Base-by-base conservation (phyloP, 345 rosid species). In the Ceriops tagal region DNA sequence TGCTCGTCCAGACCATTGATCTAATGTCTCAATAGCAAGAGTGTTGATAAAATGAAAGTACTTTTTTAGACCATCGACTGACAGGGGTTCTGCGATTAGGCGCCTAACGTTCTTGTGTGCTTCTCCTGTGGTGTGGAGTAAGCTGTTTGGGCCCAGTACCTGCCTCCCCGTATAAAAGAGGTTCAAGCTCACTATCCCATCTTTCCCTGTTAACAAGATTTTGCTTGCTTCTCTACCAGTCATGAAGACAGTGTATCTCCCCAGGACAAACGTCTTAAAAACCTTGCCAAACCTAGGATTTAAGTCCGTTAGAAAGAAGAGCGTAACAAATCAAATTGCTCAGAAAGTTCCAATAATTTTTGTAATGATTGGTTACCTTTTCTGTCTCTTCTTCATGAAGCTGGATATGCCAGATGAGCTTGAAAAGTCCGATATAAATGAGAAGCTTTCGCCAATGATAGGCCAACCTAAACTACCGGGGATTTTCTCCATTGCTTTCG, bases 401-500 rank as follows among this genome's bases (percentile, higher is more conserved):
- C 72, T 84, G 81, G 2, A 83, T 53, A 88, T 81, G 8, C 90
- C 93, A 15, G 83, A 66, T 9, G 93, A 83, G 53, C 87, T 84
- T 0, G 89, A 81, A 60, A 88, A 88, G 35, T 77, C 82, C 21
- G 87, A 81, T 11, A 86, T 24, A 75, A 86, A 88, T 30, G 88
- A 75, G 65, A 81, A 68, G 79, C 89, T 88, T 77, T 88, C 90
- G 1, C 93, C 89, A 5, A 86, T 51, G 13, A 84, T 4, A 0
- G 90, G 93, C 93, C 85, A 86, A 10, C 93, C 89, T 63, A 84
- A 66, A 79, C 72, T 75, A 16, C 93, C 89, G 0, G 89, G 93
- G 35, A 84, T 83, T 24, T 35, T 74, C 72, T 86, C 87, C 87
- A 84, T 86, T 28, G 64, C 87, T 69, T 80, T 78, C 27, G 89